Evolutionary conservation across 2,329 filamentous ascomycete genomes (phyloP).

Genomic region (Cordyceps fumosorosea): DNA sequence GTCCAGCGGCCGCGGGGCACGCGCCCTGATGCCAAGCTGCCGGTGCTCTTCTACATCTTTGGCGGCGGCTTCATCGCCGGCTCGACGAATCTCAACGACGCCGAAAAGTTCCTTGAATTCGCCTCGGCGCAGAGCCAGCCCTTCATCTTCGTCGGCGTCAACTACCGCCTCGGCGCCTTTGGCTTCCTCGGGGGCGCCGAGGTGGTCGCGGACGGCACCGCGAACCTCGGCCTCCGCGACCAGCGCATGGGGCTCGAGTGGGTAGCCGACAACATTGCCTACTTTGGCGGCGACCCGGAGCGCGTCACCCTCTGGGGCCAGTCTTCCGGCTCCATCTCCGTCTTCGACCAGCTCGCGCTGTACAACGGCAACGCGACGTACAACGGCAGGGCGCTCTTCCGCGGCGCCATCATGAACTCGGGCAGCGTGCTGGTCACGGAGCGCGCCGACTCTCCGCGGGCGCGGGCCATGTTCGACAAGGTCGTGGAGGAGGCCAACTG

Average conservation of each 20-base stretch:
- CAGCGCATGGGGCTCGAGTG: conserved; percentile 55
- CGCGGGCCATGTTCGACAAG: conserved; percentile 47
- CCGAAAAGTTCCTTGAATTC: conserved; percentile 25
- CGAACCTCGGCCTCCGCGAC: conserved; percentile 56
- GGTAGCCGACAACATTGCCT: conserved; percentile 57
- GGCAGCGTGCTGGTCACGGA: conserved; percentile 45
- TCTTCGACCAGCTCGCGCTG: conserved; percentile 55
- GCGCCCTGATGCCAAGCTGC: conserved; percentile 36
- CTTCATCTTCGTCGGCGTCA: conserved; percentile 57
- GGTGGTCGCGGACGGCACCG: conserved; percentile 45
- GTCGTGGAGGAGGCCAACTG: conserved; percentile 49
- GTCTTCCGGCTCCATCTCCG: conserved; percentile 52
- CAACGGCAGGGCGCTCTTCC: conserved; percentile 58
- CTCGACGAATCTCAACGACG: conserved; percentile 32
- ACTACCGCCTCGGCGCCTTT: conserved; percentile 57
- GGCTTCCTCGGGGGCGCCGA: conserved; percentile 55
- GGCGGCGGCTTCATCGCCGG: conserved; percentile 42
- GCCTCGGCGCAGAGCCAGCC: conserved; percentile 41
- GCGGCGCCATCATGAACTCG: conserved; percentile 59
- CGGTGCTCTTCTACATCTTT: conserved; percentile 52
- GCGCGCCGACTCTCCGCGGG: conserved; percentile 48
- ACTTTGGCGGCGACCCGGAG: conserved; percentile 59
- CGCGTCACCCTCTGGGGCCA: conserved; percentile 63
- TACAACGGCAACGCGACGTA: conserved; percentile 57
- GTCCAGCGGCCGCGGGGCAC: conserved; percentile 40